Base-by-base conservation (phyloP, 768 basidiomycete genomes). In the Pseudohyphozyma bogoriensis region DNA sequence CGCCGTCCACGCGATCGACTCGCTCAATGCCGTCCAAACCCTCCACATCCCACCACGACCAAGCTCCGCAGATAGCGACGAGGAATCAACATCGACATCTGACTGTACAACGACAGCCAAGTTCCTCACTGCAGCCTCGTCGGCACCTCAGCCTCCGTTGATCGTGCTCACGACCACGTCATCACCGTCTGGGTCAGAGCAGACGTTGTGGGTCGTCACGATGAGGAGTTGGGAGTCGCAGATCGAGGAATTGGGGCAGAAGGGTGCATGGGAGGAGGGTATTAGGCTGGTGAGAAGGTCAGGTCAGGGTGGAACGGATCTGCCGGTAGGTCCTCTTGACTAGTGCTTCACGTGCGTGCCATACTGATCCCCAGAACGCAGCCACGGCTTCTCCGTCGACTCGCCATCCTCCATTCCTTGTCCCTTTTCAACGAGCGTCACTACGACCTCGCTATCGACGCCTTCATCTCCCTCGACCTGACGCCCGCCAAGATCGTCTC, bases 401-500 rank as follows among this genome's bases (percentile, higher is more conserved):
- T 66, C 33, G 52, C 61, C 24, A 51, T 49, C 0, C 78, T 96
- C 24, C 80, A 87, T 55, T 90, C 89, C 0, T 84, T 95, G 0
- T 77, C 85, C 0, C 81, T 85, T 60, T 92, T 92, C 73, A 79
- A 80, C 5, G 74, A 77, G 11, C 80, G 79, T 11, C 79, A 83
- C 59, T 92, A 82, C 69, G 84, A 86, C 62, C 74, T 77, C 1
- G 91, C 93, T 1, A 85, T 96, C 58, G 84, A 95, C 70, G 81
- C 83, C 0, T 91, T 97, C 72, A 80, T 91, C 51, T 82, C 85
- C 44, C 83, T 93, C 44, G 85, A 96, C 65, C 78, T 91, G 66
- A 92, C 92, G 69, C 95, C 95, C 0, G 89, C 92, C 0, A 89
- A 91, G 70, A 88, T 99, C 4, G 79, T 97, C 26, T 85, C 91